Evolutionary conservation across 139 green algal species (phyloP).

Genomic region (Chlamydomonas urium): DNA sequence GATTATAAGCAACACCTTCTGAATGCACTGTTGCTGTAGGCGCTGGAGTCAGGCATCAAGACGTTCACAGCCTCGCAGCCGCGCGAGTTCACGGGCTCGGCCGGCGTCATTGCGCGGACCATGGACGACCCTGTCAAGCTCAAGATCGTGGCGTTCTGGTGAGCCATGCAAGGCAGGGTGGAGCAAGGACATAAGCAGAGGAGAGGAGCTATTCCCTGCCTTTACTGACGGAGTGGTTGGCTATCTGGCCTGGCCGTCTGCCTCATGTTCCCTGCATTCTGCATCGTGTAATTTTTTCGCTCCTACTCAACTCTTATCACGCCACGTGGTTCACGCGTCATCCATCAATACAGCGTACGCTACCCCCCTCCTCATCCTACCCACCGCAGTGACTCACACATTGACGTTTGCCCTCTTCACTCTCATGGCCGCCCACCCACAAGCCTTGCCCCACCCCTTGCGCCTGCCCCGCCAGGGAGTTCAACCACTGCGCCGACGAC

Average conservation of each 20-base stretch:
- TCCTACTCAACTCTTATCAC: background rate
- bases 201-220: too few relatives aligned
- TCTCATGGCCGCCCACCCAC: background rate
- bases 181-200: background rate
- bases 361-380: background rate
- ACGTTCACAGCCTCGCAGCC: background rate
- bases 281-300: background rate
- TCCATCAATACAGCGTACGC: background rate
- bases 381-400: background rate
- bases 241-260: background rate
- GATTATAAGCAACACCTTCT: background rate
- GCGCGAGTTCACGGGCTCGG: background rate
- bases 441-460: background rate
- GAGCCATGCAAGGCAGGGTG: background rate
- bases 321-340: background rate
- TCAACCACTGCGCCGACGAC: background rate
- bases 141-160: background rate
- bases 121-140: background rate
- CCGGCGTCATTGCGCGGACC: background rate
- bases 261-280: background rate
- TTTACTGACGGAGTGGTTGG: background rate
- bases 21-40: slow-evolving; percentile 25
- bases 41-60: slow-evolving; percentile 22
- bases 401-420: too few relatives aligned
- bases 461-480: background rate